These are phyloP conservation scores for Warburgia ugandensis DNA, from an alignment of 164 flowering plant species.

Conservation along the genomic window DNA sequence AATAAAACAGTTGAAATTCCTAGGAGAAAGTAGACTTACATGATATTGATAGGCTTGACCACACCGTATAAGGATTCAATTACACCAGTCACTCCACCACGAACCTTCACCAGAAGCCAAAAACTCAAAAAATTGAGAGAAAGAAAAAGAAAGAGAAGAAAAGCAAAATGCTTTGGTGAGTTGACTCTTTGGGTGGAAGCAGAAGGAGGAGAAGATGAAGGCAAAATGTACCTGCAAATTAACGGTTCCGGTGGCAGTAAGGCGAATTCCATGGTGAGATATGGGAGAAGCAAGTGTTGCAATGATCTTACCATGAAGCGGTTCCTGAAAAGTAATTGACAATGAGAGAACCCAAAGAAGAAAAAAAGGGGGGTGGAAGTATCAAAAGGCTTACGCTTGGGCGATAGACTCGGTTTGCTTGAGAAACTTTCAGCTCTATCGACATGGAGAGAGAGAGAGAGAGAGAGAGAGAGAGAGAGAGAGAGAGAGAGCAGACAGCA, in stretches of 20 bases:
- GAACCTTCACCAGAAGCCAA: constrained; percentile 35
- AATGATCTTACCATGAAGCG: constrained; percentile 60
- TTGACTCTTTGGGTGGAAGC: no score
- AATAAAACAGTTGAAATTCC: not conserved
- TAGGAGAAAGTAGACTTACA: constrained; percentile 31
- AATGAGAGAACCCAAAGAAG: not conserved
- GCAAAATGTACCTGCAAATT: constrained; percentile 51
- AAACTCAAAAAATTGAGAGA: not conserved
- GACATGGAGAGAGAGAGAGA: constrained; percentile 15
- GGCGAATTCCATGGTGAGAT: constrained; percentile 65
- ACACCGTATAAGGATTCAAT: constrained; percentile 74
- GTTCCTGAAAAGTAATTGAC: constrained; percentile 37
- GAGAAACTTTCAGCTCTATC: constrained; percentile 65
- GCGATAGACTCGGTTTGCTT: constrained; percentile 58
- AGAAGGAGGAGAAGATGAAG: not conserved
- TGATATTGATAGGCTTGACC: constrained; percentile 57
- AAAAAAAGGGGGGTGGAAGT: constrained; percentile 1
- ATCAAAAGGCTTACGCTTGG: constrained; percentile 51
- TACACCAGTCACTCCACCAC: constrained; percentile 84
- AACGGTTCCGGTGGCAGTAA: constrained; percentile 63
- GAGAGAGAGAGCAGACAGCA: not conserved
- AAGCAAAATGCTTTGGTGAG: not conserved
- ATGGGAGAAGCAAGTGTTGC: constrained; percentile 46
- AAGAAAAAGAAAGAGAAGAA: not conserved
- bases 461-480: not conserved